Percentiles rank a stretch among this genome's conserved stretches.
Conservation (phyloP, 2,329 filamentous ascomycete genomes). For the Penicillium sp. region DNA sequence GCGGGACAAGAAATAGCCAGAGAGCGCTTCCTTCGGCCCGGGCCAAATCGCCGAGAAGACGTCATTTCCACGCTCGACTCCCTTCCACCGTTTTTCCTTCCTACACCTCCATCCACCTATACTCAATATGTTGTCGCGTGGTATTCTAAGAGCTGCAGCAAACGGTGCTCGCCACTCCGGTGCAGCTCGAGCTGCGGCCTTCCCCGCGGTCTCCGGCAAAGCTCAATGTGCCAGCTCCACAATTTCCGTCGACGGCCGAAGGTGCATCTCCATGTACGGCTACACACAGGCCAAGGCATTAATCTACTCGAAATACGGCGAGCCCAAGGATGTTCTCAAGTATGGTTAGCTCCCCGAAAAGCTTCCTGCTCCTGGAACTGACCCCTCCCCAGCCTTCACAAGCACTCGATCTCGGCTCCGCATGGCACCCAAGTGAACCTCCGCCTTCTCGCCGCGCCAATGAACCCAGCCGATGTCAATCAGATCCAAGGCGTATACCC, state of each 20-base stretch:
- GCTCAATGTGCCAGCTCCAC: slow-evolving; percentile 13
- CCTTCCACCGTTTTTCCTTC: not conserved
- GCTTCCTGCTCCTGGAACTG: not conserved
- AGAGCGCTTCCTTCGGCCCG: slow-evolving; percentile 14
- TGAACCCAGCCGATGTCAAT: slow-evolving; percentile 98
- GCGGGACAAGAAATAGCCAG: not conserved
- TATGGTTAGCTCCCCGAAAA: slow-evolving; percentile 18
- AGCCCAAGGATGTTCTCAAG: slow-evolving; percentile 49
- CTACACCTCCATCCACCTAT: not conserved
- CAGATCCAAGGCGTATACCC: slow-evolving; percentile 97
- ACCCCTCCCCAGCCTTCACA: slow-evolving; percentile 39
- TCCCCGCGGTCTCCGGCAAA: not conserved
- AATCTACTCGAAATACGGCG: slow-evolving; percentile 49
- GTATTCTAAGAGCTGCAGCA: slow-evolving; percentile 22
- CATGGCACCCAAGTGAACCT: slow-evolving; percentile 68
- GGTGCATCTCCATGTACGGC: slow-evolving; percentile 48
- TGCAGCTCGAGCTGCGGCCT: not conserved
- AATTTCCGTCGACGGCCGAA: slow-evolving; percentile 23
- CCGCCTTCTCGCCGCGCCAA: slow-evolving; percentile 82
- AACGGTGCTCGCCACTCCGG: slow-evolving; percentile 13
- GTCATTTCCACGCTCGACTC: slow-evolving; percentile 11
- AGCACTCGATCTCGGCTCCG: slow-evolving; percentile 50
- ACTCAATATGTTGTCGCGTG: slow-evolving; percentile 31
- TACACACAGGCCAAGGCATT: slow-evolving; percentile 52
- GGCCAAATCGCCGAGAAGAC: slow-evolving; percentile 13